A percentile compares a stretch with the other conserved stretches of the same genome.
Conservation (phyloP, 352 stramenopile species). For the Pythium pyrilobum region DNA sequence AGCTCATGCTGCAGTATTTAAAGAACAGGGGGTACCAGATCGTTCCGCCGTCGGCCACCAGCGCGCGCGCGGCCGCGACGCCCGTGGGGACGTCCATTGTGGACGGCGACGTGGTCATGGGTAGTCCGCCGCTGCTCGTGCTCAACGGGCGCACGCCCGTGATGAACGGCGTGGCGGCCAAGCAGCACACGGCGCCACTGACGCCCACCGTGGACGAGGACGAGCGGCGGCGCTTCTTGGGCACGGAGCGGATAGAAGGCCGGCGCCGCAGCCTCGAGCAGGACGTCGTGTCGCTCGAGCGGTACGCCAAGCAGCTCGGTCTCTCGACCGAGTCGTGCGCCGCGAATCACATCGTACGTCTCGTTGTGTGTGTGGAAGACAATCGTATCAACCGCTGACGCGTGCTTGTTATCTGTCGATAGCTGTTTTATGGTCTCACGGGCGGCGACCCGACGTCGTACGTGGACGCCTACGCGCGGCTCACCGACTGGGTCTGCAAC, state of each 20-base stretch:
- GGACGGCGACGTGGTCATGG: slow-evolving; percentile 16
- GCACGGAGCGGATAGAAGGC: slow-evolving; percentile 11
- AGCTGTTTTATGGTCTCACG: slow-evolving; percentile 76
- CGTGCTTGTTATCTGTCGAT: background rate
- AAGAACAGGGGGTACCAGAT: slow-evolving; percentile 51
- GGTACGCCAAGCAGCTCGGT: slow-evolving; percentile 55
- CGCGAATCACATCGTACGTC: slow-evolving; percentile 67
- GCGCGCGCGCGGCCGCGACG: background rate
- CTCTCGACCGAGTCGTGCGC: slow-evolving; percentile 67
- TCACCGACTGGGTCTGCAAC: slow-evolving; percentile 83
- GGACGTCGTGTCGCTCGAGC: slow-evolving; percentile 31
- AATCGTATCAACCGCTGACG: background rate
- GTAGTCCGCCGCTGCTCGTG: background rate
- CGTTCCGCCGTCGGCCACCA: background rate
- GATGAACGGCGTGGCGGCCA: background rate
- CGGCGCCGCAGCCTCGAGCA: background rate
- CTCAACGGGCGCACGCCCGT: slow-evolving; percentile 1
- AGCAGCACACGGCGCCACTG: background rate
- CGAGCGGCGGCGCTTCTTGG: slow-evolving; percentile 27
- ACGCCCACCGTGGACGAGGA: slow-evolving; percentile 13
- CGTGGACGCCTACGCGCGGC: slow-evolving; percentile 57
- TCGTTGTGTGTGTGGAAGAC: background rate
- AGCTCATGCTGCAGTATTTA: slow-evolving; percentile 69
- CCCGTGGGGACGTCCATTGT: background rate
- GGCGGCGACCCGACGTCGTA: slow-evolving; percentile 51